Evolutionary conservation across 306 rosid species (phyloP).

Genomic region (Glycine tomentella): DNA sequence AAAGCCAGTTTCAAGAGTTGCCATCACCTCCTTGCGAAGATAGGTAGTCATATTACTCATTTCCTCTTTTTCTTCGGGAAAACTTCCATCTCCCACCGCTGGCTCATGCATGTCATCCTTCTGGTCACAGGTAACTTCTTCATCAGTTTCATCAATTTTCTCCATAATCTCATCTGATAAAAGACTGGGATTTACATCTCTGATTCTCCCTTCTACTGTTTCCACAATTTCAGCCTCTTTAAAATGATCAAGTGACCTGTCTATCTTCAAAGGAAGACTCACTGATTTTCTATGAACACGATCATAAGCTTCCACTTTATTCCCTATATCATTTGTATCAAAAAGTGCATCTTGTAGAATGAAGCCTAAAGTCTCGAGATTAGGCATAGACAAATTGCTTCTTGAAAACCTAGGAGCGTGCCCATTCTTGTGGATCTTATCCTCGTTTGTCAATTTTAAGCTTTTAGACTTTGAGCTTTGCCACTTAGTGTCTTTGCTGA

Average conservation of each 20-base stretch:
- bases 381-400: constrained; percentile 83
- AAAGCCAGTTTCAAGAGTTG: constrained; percentile 45
- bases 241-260: constrained; percentile 44
- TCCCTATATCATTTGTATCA: constrained; percentile 52
- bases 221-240: constrained; percentile 52
- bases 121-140: constrained; percentile 35
- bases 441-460: constrained; percentile 67
- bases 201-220: constrained; percentile 41
- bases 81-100: constrained; percentile 44
- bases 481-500: constrained; percentile 56
- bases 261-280: constrained; percentile 41
- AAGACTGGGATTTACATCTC: constrained; percentile 38
- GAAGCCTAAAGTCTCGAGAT: constrained; percentile 70
- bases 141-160: constrained; percentile 45
- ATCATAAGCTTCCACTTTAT: constrained; percentile 48
- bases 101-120: constrained; percentile 42
- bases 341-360: constrained; percentile 62
- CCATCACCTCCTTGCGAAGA: constrained; percentile 46
- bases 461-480: constrained; percentile 67
- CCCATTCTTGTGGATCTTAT: constrained; percentile 51
- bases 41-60: constrained; percentile 18
- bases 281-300: constrained; percentile 49
- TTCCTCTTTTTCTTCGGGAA: constrained; percentile 49
- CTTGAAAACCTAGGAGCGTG: constrained; percentile 54
- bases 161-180: constrained; percentile 36